Evolutionary conservation across 2,329 filamentous ascomycete species (phyloP).

Genomic region (Seiridium unicorne): DNA sequence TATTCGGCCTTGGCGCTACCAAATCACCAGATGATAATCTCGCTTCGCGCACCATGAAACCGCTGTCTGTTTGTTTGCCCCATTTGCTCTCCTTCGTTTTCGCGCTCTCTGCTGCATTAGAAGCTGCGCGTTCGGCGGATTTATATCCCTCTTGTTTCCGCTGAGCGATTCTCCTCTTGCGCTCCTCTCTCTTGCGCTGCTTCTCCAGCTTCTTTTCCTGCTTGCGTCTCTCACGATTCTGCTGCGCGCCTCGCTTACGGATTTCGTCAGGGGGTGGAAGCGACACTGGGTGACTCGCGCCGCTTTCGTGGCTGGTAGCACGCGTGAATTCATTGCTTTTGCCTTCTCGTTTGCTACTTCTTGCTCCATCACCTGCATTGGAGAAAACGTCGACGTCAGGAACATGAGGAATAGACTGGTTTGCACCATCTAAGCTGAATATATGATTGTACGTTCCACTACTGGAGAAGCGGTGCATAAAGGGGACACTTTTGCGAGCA

Average conservation of each 20-base stretch:
- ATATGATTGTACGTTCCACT: neutral
- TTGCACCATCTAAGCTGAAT: conserved; percentile 6
- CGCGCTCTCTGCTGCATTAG: neutral
- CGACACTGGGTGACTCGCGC: neutral
- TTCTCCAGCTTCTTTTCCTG: neutral
- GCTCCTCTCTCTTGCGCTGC: conserved; percentile 10
- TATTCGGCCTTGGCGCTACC: conserved; percentile 23
- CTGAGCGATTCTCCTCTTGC: conserved; percentile 6
- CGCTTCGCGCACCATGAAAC: conserved; percentile 28
- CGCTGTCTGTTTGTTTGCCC: conserved; percentile 28
- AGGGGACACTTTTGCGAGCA: conserved; percentile 8
- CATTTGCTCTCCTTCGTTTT: conserved; percentile 9
- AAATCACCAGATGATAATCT: conserved; percentile 21
- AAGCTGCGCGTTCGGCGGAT: conserved; percentile 9
- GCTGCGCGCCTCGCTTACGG: neutral
- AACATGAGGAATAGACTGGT: neutral
- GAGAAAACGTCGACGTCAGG: neutral
- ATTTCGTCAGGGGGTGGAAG: neutral
- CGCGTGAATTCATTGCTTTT: neutral
- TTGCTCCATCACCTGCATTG: neutral
- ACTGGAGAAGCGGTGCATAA: conserved; percentile 3
- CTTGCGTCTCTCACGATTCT: neutral
- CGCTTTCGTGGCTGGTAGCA: neutral
- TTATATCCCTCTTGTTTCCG: neutral
- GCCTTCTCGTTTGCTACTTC: neutral